A percentile compares a stretch with the other conserved stretches of the same genome.
Evolutionary conservation across 2,329 filamentous ascomycete genomes (phyloP).

Genomic region (Fusarium decemcellulare): DNA sequence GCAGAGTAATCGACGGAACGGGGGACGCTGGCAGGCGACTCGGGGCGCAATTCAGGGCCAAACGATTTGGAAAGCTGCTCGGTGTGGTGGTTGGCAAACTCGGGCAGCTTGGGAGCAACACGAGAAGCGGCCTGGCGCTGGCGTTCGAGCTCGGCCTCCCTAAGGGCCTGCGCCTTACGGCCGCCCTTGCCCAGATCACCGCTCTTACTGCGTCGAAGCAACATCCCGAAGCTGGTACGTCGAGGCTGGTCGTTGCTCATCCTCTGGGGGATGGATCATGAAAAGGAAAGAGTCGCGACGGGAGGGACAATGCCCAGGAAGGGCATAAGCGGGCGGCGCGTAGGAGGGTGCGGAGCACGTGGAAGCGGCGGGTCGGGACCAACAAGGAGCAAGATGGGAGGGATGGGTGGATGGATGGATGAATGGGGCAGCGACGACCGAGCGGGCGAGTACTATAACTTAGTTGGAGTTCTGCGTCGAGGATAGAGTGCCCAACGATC

Average conservation of each 20-base stretch:
- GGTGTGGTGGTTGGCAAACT: slow-evolving; percentile 64
- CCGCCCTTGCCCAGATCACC: slow-evolving; percentile 72
- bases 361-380: slow-evolving; percentile 34
- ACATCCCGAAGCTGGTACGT: slow-evolving; percentile 67
- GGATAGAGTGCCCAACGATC: slow-evolving; percentile 30
- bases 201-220: slow-evolving; percentile 78
- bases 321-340: slow-evolving; percentile 35
- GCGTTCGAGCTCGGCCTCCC: slow-evolving; percentile 66
- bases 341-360: slow-evolving; percentile 42
- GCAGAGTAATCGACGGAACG: slow-evolving; percentile 58
- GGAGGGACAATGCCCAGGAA: slow-evolving; percentile 25
- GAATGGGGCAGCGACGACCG: slow-evolving; percentile 30
- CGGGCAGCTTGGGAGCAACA: slow-evolving; percentile 65
- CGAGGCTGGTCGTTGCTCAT: slow-evolving; percentile 51
- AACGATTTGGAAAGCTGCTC: slow-evolving; percentile 62
- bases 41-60: slow-evolving; percentile 71
- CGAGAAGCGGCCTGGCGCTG: slow-evolving; percentile 64
- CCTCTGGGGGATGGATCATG: slow-evolving; percentile 45
- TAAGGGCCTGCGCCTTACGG: slow-evolving; percentile 71
- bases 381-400: slow-evolving; percentile 12
- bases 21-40: slow-evolving; percentile 73
- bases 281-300: slow-evolving; percentile 43
- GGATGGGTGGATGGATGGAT: slow-evolving; percentile 4
- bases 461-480: slow-evolving; percentile 25
- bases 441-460: slow-evolving; percentile 17